These are phyloP conservation scores for Rhizopogon roseolus DNA, from an alignment of 768 basidiomycete species.

Conservation along the genomic window DNA sequence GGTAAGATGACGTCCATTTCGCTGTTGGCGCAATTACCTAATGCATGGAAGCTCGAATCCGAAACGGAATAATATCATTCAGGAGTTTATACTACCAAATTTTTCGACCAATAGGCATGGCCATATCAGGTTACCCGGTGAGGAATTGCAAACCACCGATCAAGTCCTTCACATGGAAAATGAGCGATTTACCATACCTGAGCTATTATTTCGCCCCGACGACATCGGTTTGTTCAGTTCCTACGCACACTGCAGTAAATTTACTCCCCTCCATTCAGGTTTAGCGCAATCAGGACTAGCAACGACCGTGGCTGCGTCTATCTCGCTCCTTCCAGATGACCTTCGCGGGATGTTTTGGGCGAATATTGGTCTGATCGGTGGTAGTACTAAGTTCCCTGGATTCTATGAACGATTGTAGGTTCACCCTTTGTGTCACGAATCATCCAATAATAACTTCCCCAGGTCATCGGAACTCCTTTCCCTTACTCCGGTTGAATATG, in stretches of 20 bases:
- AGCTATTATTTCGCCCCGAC: constrained; percentile 84
- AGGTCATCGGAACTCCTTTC: constrained; percentile 73
- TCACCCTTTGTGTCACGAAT: neutral
- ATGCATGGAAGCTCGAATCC: constrained; percentile 41
- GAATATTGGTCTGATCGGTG: constrained; percentile 88
- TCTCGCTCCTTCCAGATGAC: constrained; percentile 72
- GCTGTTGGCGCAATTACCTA: constrained; percentile 13
- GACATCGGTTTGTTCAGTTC: constrained; percentile 66
- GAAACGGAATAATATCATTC: constrained; percentile 63
- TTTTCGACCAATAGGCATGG: constrained; percentile 64
- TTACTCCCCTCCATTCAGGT: constrained; percentile 37
- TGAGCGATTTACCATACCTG: constrained; percentile 91
- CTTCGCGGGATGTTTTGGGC: constrained; percentile 93
- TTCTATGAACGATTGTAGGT: constrained; percentile 76
- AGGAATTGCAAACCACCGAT: constrained; percentile 49
- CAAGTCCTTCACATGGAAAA: constrained; percentile 84
- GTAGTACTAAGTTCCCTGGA: constrained; percentile 70
- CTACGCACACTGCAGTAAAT: constrained; percentile 6
- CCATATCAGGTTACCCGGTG: constrained; percentile 47
- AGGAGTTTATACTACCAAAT: constrained; percentile 90
- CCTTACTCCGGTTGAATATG: constrained; percentile 77
- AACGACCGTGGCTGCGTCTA: constrained; percentile 69
- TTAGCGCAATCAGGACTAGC: constrained; percentile 79
- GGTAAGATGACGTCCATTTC: constrained; percentile 45
- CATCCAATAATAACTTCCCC: constrained; percentile 12